These are phyloP conservation scores for Akanthomyces muscarius DNA, from an alignment of 2,329 filamentous ascomycete species.

Conservation along the genomic window DNA sequence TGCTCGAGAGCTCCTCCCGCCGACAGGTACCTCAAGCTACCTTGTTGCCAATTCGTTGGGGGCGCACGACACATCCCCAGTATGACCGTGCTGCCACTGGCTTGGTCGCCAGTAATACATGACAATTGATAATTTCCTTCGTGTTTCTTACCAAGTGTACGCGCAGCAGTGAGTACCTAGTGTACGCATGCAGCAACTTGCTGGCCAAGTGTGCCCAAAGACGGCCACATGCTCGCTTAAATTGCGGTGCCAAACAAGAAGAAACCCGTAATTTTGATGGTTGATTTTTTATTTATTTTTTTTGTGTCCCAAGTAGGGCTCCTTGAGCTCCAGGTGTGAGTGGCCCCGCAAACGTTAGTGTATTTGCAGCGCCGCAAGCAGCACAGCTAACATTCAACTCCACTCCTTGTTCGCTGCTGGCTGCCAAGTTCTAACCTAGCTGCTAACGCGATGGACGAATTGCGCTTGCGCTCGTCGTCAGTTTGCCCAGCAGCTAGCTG, in stretches of 20 bases:
- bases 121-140: background rate
- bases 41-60: background rate
- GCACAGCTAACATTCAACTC: background rate
- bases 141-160: background rate
- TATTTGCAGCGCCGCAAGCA: slow-evolving; percentile 1
- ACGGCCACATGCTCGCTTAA: slow-evolving; percentile 5
- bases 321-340: background rate
- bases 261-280: slow-evolving; percentile 2
- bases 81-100: background rate
- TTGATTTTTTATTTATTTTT: slow-evolving; percentile 2
- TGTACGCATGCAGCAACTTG: slow-evolving; percentile 8
- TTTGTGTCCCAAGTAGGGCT: slow-evolving; percentile 18
- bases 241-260: background rate
- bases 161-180: background rate
- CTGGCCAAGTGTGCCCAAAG: background rate
- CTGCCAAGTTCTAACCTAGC: too few relatives aligned
- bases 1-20: background rate
- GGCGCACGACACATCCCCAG: slow-evolving; percentile 6
- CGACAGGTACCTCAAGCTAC: background rate
- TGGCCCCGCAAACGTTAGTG: slow-evolving; percentile 5
- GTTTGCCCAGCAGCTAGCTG: too few relatives aligned
- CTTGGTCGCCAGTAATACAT: background rate
- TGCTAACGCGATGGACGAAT: too few relatives aligned
- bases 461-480: too few relatives aligned
- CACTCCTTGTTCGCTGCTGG: background rate